These are phyloP conservation scores for Saccharata proteae DNA, from an alignment of 2,329 filamentous ascomycete species.

Conservation along the genomic window DNA sequence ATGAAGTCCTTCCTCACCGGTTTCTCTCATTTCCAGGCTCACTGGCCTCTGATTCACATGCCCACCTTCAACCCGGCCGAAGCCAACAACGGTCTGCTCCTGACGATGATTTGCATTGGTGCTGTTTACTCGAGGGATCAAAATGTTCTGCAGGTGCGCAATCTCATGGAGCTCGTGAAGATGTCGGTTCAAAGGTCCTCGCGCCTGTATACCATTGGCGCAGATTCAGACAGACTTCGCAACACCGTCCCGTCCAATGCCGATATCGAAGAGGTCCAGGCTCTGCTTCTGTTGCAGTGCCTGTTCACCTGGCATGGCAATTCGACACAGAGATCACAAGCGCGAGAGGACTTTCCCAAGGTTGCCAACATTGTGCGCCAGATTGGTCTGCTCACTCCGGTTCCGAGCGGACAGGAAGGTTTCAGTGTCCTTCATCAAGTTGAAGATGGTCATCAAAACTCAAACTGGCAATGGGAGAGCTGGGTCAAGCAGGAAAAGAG, in stretches of 20 bases:
- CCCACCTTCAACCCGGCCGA: slow-evolving; percentile 57
- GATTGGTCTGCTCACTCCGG: slow-evolving; percentile 44
- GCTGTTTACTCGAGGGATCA: slow-evolving; percentile 61
- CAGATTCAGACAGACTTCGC: slow-evolving; percentile 8
- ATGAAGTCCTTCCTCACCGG: slow-evolving; percentile 59
- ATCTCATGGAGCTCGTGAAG: slow-evolving; percentile 54
- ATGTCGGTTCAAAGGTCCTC: slow-evolving; percentile 46
- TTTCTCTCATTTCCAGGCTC: slow-evolving; percentile 60
- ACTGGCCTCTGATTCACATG: slow-evolving; percentile 62
- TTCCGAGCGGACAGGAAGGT: slow-evolving; percentile 33
- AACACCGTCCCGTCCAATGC: slow-evolving; percentile 23
- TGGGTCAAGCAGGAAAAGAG: slow-evolving; percentile 65
- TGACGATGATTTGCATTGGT: slow-evolving; percentile 60
- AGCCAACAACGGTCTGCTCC: slow-evolving; percentile 53
- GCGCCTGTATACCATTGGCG: slow-evolving; percentile 33
- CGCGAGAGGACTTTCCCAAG: slow-evolving; percentile 46
- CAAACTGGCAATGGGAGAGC: slow-evolving; percentile 49
- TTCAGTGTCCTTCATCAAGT: slow-evolving; percentile 52
- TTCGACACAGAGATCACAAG: slow-evolving; percentile 49
- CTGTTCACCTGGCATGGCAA: slow-evolving; percentile 61
- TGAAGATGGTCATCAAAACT: slow-evolving; percentile 18
- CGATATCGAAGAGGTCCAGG: slow-evolving; percentile 54
- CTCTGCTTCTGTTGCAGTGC: slow-evolving; percentile 49
- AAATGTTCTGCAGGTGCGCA: slow-evolving; percentile 48
- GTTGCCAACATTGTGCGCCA: slow-evolving; percentile 47